phyloP scores from a whole-genome alignment of 257 asterid genomes.

The Linaria vulgaris region DNA sequence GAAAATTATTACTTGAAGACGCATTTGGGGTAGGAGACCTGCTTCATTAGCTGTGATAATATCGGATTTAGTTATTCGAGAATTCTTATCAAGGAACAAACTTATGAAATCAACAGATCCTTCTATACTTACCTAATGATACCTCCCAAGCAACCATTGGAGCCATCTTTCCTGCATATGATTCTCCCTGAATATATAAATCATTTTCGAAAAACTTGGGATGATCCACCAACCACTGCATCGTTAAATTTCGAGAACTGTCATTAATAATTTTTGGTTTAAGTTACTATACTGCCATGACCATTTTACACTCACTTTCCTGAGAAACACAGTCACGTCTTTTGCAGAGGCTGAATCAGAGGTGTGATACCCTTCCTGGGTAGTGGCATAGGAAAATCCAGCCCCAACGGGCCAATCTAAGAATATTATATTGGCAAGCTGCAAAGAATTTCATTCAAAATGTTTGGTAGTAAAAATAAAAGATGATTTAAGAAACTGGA shows the following conservation, averaged over 20 bases:
- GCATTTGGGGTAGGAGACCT: conserved; percentile 30
- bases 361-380: conserved; percentile 25
- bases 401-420: conserved; percentile 36
- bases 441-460: not conserved
- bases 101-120: not conserved
- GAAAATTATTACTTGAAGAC: conserved; percentile 26
- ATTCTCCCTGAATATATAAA: conserved; percentile 38
- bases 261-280: not conserved
- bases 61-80: not conserved
- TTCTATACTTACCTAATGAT: conserved; percentile 23
- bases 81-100: not conserved
- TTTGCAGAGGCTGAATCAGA: conserved; percentile 30
- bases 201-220: conserved; percentile 30
- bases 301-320: conserved; percentile 15
- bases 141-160: conserved; percentile 37
- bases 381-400: conserved; percentile 35
- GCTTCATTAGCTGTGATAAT: conserved; percentile 36
- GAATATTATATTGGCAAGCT: conserved; percentile 35
- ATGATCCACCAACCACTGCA: conserved; percentile 49
- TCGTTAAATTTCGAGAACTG: not conserved
- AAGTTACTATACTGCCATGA: no score
- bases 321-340: conserved; percentile 27
- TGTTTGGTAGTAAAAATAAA: not conserved
- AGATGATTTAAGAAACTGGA: not conserved
- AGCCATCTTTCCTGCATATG: conserved; percentile 40